phyloP scores from a whole-genome alignment of 176 grass and related monocot species.

The Paspalum vaginatum region DNA sequence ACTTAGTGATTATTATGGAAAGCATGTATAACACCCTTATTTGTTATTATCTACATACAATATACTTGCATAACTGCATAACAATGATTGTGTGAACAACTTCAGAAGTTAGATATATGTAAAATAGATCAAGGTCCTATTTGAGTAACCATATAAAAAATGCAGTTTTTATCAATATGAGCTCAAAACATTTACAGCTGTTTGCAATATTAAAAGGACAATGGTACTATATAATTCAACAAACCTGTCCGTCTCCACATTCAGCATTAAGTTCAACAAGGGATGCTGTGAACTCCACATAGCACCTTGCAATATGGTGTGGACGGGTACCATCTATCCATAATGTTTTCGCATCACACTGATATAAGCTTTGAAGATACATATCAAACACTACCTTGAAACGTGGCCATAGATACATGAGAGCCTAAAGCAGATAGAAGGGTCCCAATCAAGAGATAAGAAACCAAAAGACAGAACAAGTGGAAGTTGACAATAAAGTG shows the following conservation, averaged over 20 bases:
- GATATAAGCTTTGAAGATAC: constrained; percentile 76
- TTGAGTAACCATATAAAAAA: constrained; percentile 1
- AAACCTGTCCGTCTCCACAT: constrained; percentile 94
- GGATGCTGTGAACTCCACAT: constrained; percentile 84
- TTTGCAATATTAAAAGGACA: constrained; percentile 10
- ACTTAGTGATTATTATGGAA: not conserved
- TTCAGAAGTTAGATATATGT: not conserved
- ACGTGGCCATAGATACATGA: constrained; percentile 79
- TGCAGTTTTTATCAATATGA: constrained; percentile 11
- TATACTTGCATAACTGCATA: not conserved
- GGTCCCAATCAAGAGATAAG: constrained; percentile 6
- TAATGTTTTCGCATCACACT: constrained; percentile 58
- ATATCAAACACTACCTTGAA: constrained; percentile 93
- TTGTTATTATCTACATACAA: not conserved
- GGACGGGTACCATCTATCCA: constrained; percentile 80
- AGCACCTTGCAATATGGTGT: constrained; percentile 79
- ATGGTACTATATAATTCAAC: constrained; percentile 30
- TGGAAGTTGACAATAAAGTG: constrained; percentile 9
- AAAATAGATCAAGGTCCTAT: not conserved
- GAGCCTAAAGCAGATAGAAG: constrained; percentile 45
- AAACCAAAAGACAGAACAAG: not conserved
- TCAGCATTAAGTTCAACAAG: constrained; percentile 86
- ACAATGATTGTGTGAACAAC: not conserved
- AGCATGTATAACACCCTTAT: not conserved
- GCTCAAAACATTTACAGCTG: not conserved